Percentiles rank a stretch among this genome's conserved stretches.
These are phyloP conservation scores for Pythium coloratum DNA, from an alignment of 352 stramenopile species.

Conservation along the genomic window DNA sequence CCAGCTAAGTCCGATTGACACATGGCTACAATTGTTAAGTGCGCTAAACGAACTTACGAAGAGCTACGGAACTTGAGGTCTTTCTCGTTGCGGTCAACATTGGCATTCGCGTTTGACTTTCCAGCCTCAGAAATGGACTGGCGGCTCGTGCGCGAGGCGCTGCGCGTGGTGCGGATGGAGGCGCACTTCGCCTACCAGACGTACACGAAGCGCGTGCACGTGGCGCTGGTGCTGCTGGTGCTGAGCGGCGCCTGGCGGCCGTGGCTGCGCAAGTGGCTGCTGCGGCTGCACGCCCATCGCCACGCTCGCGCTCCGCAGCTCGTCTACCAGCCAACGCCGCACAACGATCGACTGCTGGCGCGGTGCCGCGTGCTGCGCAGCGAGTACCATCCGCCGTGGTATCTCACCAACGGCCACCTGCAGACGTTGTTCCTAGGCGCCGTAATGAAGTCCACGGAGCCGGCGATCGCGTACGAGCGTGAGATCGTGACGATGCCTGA, in stretches of 20 bases:
- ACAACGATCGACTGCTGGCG: constrained; percentile 40
- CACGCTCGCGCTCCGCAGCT: constrained; percentile 40
- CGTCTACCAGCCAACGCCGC: constrained; percentile 36
- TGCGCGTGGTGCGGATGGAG: constrained; percentile 12
- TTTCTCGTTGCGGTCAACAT: constrained; percentile 4
- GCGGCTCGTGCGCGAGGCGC: constrained; percentile 16
- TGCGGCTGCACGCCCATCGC: constrained; percentile 32
- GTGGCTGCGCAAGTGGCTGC: constrained; percentile 19
- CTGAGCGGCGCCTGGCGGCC: constrained; percentile 19
- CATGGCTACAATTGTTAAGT: constrained; percentile 26
- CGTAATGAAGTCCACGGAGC: constrained; percentile 36
- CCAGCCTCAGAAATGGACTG: constrained; percentile 15
- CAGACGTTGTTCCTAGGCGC: constrained; percentile 53
- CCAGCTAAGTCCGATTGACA: constrained; percentile 8
- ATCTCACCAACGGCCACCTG: constrained; percentile 58
- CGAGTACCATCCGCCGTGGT: constrained; percentile 59
- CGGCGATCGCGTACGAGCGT: constrained; percentile 48
- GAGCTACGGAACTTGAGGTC: neutral
- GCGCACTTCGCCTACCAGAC: constrained; percentile 2
- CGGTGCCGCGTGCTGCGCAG: constrained; percentile 40
- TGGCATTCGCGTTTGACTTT: neutral
- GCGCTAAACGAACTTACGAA: constrained; percentile 8
- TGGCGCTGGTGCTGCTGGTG: constrained; percentile 16
- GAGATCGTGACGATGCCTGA: constrained; percentile 58
- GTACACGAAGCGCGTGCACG: constrained; percentile 16